Evolutionary conservation across 371 early-diverging fungal genomes (phyloP), one percentile per base, ranked within the genome.

Genomic region (Lichtheimia corymbifera): DNA sequence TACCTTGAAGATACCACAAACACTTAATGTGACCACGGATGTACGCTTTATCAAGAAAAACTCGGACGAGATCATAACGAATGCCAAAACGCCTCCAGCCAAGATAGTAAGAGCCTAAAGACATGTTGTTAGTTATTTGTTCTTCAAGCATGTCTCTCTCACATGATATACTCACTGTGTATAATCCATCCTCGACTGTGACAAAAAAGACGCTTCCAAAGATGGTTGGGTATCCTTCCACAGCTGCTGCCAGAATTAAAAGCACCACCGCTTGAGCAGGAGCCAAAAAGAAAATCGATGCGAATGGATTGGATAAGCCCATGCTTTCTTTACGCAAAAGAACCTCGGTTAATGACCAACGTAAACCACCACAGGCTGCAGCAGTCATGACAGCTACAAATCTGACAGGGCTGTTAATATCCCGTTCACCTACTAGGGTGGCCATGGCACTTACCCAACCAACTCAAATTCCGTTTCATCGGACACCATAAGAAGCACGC

Each of bases 321-420:
- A 88, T 79, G 45, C 74, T 74, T 60, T 85, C 86, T 66, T 88
- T 86, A 58, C 88, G 80, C 17, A 97, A 73, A 18, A 96, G 74
- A 18, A 96, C 86, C 66, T 96, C 96, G 1, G 95, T 96, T 50
- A 96, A 76, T 17, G 93, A 87, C 93, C 92, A 92, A 53, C 92
- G 84, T 49, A 92, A 69, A 35, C 97, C 97, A 47, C 93, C 86
- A 70, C 89, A 83, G 6, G 90, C 83, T n/a, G 96, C 83, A 11
- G 96, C 93, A 15, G 78, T 66, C 66, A 94, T 86, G 28, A 89
- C 94, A 53, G 88, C 73, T 13, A 71, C 27, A 35, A 81, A 81
- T 3, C 74, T 73, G 58, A 30, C 13, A 52, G 12, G 4, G 22
- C 6, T 18, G 18, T 47, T 11, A n/a, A 47, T 47, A 47, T 47